Evolutionary conservation across 2,329 filamentous ascomycete genomes (phyloP).

Genomic region (Didymella glomerata): DNA sequence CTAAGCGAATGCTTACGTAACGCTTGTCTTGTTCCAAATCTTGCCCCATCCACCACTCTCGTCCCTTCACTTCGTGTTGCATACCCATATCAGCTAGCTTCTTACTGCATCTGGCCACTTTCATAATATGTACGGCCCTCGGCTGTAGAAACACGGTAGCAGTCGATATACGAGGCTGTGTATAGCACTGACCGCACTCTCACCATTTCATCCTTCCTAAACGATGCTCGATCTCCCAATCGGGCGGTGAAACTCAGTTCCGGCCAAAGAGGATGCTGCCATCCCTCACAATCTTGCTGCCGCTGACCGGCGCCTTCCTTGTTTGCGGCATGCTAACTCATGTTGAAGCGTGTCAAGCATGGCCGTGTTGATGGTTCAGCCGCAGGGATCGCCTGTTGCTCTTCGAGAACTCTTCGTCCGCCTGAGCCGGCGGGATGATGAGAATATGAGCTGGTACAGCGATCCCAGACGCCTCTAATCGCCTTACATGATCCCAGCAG

Average conservation of each 20-base stretch:
- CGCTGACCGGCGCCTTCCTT: conserved; percentile 35
- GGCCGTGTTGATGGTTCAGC: conserved; percentile 37
- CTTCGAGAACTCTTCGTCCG: conserved; percentile 33
- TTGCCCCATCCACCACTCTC: conserved; percentile 6
- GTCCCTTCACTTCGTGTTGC: not conserved
- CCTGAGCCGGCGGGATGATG: conserved; percentile 30
- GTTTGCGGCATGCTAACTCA: conserved; percentile 22
- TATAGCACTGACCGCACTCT: conserved; percentile 23
- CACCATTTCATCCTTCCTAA: conserved; percentile 30
- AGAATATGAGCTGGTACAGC: conserved; percentile 33
- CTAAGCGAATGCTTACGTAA: conserved; percentile 17
- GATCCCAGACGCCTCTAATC: conserved; percentile 39
- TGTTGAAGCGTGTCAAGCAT: conserved; percentile 28
- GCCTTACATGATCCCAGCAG: conserved; percentile 42
- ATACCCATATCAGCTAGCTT: conserved; percentile 7
- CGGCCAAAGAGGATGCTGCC: conserved; percentile 35
- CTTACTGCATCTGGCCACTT: not conserved
- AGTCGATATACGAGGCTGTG: conserved; percentile 26
- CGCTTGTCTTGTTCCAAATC: not conserved
- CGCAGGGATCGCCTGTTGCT: conserved; percentile 45
- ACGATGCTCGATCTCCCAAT: conserved; percentile 37
- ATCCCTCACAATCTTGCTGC: conserved; percentile 20
- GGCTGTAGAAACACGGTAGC: conserved; percentile 19
- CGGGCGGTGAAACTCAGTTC: conserved; percentile 39
- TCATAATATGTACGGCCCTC: not conserved